These are phyloP conservation scores for Meyerozyma carpophila DNA, from an alignment of 1,139 yeast species.

Conservation along the genomic window DNA sequence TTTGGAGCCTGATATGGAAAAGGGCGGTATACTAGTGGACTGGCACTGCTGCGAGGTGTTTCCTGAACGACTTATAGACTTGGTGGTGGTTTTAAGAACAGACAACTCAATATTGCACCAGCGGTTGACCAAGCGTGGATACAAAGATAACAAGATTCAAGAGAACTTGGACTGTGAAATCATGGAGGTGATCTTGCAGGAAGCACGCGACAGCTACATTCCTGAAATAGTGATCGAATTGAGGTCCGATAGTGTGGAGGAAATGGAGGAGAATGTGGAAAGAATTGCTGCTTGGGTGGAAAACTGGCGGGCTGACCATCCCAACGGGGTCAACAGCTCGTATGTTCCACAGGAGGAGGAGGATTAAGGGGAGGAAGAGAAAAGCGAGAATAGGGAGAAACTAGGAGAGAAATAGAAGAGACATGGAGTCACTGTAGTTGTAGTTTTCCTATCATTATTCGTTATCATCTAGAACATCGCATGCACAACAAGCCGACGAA, in stretches of 20 bases:
- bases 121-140: constrained; percentile 67
- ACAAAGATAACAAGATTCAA: constrained; percentile 72
- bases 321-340: constrained; percentile 36
- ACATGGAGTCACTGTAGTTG: too few species aligned
- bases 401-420: neutral
- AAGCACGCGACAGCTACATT: constrained; percentile 78
- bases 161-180: constrained; percentile 96
- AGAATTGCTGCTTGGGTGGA: constrained; percentile 70
- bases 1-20: constrained; percentile 68
- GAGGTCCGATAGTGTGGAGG: constrained; percentile 63
- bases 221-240: constrained; percentile 80
- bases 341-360: constrained; percentile 18
- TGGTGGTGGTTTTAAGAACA: constrained; percentile 83
- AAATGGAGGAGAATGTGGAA: constrained; percentile 74
- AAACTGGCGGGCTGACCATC: constrained; percentile 57
- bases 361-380: constrained; percentile 10
- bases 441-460: neutral
- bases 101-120: constrained; percentile 70
- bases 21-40: constrained; percentile 85
- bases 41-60: constrained; percentile 98
- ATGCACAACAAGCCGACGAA: constrained; percentile 18
- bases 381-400: neutral
- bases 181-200: constrained; percentile 86
- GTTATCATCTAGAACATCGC: neutral
- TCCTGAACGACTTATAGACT: constrained; percentile 87